Conservation (phyloP, 2,329 filamentous ascomycete species). For the Bipolaris victoriae region DNA sequence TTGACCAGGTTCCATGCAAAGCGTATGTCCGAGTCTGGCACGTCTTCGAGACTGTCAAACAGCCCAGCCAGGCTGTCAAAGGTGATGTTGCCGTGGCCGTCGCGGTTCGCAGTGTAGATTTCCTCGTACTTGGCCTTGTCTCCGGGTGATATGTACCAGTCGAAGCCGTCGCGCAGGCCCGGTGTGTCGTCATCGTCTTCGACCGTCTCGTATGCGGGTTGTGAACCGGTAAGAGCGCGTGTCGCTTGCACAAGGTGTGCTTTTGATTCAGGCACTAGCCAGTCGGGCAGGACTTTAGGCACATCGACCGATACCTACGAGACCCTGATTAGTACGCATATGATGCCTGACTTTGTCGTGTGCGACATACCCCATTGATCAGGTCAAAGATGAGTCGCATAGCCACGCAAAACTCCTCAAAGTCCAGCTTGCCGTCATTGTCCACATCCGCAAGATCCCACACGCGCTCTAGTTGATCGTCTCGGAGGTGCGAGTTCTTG, state of each 20-base stretch:
- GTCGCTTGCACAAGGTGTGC: conserved; percentile 51
- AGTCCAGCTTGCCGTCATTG: conserved; percentile 95
- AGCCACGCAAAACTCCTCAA: conserved; percentile 98
- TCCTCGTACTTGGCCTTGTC: conserved; percentile 96
- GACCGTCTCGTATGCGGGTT: conserved; percentile 82
- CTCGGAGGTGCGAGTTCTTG: conserved; percentile 73
- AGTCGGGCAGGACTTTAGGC: conserved; percentile 85
- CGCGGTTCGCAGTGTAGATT: conserved; percentile 92
- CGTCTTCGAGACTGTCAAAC: conserved; percentile 72
- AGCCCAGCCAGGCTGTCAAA: conserved; percentile 81
- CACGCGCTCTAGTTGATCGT: conserved; percentile 90
- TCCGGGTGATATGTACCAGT: conserved; percentile 97
- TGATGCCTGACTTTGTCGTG: neutral
- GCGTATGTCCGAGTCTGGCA: conserved; percentile 78
- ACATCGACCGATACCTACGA: conserved; percentile 79
- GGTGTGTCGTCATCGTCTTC: conserved; percentile 78
- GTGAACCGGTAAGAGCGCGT: conserved; percentile 70
- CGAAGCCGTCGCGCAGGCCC: conserved; percentile 93
- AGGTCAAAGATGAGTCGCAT: conserved; percentile 98
- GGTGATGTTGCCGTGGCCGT: conserved; percentile 77
- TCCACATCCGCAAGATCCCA: conserved; percentile 98
- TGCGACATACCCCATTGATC: conserved; percentile 77
- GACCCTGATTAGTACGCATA: neutral
- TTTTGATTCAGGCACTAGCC: conserved; percentile 89
- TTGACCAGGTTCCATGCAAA: conserved; percentile 98